Conservation (phyloP, 2,329 filamentous ascomycete species). For the Didymella exigua region DNA sequence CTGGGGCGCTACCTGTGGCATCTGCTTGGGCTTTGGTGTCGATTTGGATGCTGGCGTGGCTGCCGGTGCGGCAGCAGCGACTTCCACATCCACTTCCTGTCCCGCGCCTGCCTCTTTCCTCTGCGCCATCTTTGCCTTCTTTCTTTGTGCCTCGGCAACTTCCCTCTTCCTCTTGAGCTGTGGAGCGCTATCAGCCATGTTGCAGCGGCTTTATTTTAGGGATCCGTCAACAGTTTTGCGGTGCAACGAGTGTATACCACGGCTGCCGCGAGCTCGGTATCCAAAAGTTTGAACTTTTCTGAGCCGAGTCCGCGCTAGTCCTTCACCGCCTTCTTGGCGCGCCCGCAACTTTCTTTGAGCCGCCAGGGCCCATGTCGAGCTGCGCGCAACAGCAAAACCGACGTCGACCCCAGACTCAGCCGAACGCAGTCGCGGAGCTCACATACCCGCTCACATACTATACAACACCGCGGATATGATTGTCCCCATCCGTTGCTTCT, state of each 20-base stretch:
- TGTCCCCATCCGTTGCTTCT: conserved; percentile 98
- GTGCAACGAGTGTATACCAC: conserved; percentile 1
- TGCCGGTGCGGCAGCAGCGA: too few relatives aligned
- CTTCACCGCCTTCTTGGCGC: conserved; percentile 40
- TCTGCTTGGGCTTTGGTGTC: conserved; percentile 21
- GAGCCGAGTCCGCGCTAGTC: conserved; percentile 34
- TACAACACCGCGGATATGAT: conserved; percentile 73
- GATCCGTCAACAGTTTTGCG: neutral
- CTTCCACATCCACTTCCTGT: conserved; percentile 16
- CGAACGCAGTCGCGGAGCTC: conserved; percentile 17
- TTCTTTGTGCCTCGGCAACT: conserved; percentile 34
- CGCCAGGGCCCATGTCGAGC: conserved; percentile 18
- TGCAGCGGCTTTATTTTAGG: neutral
- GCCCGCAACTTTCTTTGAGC: conserved; percentile 46
- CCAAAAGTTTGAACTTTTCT: conserved; percentile 30
- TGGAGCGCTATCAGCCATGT: conserved; percentile 36
- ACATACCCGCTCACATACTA: neutral
- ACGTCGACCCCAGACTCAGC: conserved; percentile 4
- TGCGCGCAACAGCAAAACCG: conserved; percentile 17
- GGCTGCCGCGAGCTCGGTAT: conserved; percentile 7
- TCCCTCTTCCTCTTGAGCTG: conserved; percentile 42
- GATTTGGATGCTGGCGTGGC: conserved; percentile 19
- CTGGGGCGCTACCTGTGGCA: conserved; percentile 20
- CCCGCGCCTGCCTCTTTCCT: conserved; percentile 29
- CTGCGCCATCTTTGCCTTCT: conserved; percentile 38